Evolutionary conservation across 2,329 filamentous ascomycete genomes (phyloP).

Genomic region (Aspergillus unguis): DNA sequence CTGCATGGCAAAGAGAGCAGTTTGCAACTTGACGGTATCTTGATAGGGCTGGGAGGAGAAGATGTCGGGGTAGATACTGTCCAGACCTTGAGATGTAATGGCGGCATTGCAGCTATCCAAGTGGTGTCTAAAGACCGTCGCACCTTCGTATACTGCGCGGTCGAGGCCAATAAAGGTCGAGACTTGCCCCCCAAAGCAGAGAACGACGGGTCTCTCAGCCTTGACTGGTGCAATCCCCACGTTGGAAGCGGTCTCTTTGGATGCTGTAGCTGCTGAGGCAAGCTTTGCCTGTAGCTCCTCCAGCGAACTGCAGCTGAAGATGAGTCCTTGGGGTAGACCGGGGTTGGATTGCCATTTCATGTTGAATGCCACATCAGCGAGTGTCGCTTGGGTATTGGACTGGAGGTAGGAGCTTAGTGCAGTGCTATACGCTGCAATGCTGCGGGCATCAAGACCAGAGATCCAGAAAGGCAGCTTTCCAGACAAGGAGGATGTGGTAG

Average conservation of each 20-base stretch:
- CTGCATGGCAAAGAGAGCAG: conserved; percentile 36
- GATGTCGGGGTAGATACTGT: conserved; percentile 33
- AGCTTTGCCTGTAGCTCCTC: background rate
- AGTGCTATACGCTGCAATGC: background rate
- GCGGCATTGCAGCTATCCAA: conserved; percentile 24
- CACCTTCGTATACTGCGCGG: background rate
- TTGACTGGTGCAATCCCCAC: background rate
- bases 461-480: background rate
- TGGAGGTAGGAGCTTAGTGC: background rate
- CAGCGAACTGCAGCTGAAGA: background rate
- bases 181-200: conserved; percentile 5
- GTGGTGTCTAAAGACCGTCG: conserved; percentile 16
- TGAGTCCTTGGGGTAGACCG: background rate
- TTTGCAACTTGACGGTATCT: conserved; percentile 34
- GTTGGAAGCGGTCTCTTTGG: background rate
- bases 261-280: background rate
- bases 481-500: background rate
- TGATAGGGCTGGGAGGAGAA: conserved; percentile 22
- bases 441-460: background rate
- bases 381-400: background rate
- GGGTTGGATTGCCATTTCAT: conserved; percentile 1
- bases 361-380: conserved; percentile 1
- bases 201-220: background rate
- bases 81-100: conserved; percentile 22
- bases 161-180: background rate